Conservation (phyloP, 768 basidiomycete species). For the Hericium rajendrae region DNA sequence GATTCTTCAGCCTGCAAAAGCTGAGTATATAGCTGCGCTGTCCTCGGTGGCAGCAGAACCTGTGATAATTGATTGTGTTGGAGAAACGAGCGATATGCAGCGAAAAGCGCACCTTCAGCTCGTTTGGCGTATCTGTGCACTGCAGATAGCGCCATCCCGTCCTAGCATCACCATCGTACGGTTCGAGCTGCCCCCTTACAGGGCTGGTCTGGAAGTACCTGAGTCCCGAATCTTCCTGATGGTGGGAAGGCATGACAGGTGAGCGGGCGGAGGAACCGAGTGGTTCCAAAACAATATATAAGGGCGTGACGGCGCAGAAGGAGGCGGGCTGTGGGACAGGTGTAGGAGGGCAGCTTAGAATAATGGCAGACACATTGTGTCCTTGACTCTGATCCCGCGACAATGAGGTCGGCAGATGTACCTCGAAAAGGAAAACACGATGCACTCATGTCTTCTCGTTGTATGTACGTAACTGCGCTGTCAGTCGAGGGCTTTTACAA, state of each 20-base stretch:
- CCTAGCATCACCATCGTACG: constrained; percentile 39
- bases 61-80: constrained; percentile 17
- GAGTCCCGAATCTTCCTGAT: constrained; percentile 17
- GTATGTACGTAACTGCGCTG: too few species aligned
- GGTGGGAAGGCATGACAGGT: constrained; percentile 9
- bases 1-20: constrained; percentile 51
- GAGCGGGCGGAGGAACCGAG: neutral
- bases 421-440: neutral
- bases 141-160: constrained; percentile 67
- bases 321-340: neutral
- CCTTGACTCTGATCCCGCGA: neutral
- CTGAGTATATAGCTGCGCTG: constrained; percentile 55
- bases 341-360: neutral
- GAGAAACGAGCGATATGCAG: constrained; percentile 1
- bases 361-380: neutral
- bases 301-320: neutral
- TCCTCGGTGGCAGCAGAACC: constrained; percentile 63
- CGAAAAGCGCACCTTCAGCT: constrained; percentile 47
- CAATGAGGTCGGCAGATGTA: too few species aligned
- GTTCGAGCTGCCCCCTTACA: constrained; percentile 67
- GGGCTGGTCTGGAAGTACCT: constrained; percentile 56
- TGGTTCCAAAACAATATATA: neutral
- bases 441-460: neutral
- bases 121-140: constrained; percentile 66
- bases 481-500: too few species aligned